Percentiles rank a stretch among this genome's conserved stretches.
These are phyloP conservation scores for Hanseniaspora sp. DNA, from an alignment of 1,139 yeast species.

Conservation along the genomic window DNA sequence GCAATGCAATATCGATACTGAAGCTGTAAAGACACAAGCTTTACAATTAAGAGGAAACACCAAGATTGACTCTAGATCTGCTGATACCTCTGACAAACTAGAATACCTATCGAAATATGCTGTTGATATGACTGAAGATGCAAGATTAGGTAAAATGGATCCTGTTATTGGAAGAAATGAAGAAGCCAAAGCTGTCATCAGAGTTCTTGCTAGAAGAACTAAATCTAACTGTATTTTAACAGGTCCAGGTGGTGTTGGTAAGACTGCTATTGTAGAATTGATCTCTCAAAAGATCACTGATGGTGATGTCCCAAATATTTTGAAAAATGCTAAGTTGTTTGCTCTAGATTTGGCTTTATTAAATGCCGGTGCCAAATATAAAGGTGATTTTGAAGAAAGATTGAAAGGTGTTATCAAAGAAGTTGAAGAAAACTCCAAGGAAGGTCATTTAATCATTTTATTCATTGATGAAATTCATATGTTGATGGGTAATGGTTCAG, in stretches of 20 bases:
- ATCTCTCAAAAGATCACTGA: slow-evolving; percentile 95
- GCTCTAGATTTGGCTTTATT: slow-evolving; percentile 90
- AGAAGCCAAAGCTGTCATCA: slow-evolving; percentile 86
- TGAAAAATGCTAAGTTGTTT: slow-evolving; percentile 68
- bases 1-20: slow-evolving; percentile 57
- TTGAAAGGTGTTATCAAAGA: slow-evolving; percentile 91
- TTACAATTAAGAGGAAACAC: slow-evolving; percentile 79
- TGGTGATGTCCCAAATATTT: slow-evolving; percentile 83
- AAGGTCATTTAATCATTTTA: slow-evolving; percentile 65
- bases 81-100: slow-evolving; percentile 74
- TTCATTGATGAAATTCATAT: slow-evolving; percentile 96
- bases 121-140: slow-evolving; percentile 82
- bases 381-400: slow-evolving; percentile 98
- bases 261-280: slow-evolving; percentile 95
- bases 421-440: slow-evolving; percentile 55
- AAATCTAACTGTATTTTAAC: slow-evolving; percentile 92
- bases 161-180: slow-evolving; percentile 99
- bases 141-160: slow-evolving; percentile 87
- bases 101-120: slow-evolving; percentile 88
- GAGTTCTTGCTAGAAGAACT: slow-evolving; percentile 89
- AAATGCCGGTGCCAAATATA: slow-evolving; percentile 96
- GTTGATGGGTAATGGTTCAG: slow-evolving; percentile 96
- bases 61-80: slow-evolving; percentile 84
- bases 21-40: slow-evolving; percentile 70
- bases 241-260: slow-evolving; percentile 99